These are phyloP conservation scores for Solanum microdontum DNA, from an alignment of 257 asterid species.

Conservation along the genomic window DNA sequence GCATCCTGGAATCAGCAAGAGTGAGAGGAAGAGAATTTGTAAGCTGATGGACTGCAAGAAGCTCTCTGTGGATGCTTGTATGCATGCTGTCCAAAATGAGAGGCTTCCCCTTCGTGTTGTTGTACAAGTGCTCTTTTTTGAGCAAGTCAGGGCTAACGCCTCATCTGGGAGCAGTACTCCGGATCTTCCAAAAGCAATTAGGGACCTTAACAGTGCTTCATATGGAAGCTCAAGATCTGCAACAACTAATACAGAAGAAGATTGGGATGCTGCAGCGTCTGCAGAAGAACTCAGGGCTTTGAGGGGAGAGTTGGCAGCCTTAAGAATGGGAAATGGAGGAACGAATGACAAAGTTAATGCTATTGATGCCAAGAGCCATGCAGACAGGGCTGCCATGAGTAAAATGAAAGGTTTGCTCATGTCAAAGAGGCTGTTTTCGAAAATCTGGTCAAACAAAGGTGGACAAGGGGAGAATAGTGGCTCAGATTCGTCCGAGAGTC, in stretches of 20 bases:
- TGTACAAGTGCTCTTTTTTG: conserved; percentile 85
- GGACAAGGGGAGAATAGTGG: conserved; percentile 66
- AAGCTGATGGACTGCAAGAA: conserved; percentile 88
- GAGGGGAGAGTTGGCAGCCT: conserved; percentile 72
- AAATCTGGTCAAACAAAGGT: conserved; percentile 70
- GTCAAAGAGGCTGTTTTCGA: conserved; percentile 69
- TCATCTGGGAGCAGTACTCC: conserved; percentile 95
- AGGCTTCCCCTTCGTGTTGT: conserved; percentile 80
- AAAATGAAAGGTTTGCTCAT: conserved; percentile 58
- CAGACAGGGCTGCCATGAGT: conserved; percentile 51
- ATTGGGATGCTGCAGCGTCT: conserved; percentile 92
- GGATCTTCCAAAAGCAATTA: conserved; percentile 72
- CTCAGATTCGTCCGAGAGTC: conserved; percentile 86
- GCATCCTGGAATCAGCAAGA: conserved; percentile 80
- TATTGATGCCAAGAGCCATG: conserved; percentile 20
- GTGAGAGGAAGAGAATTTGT: conserved; percentile 73
- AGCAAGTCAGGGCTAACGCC: conserved; percentile 91
- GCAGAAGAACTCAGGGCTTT: conserved; percentile 79
- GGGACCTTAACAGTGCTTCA: conserved; percentile 59
- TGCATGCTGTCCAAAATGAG: conserved; percentile 95
- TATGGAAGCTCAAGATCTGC: conserved; percentile 71
- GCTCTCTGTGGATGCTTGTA: conserved; percentile 81
- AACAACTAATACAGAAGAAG: conserved; percentile 75
- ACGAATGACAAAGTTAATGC: conserved; percentile 22
- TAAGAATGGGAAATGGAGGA: conserved; percentile 54